Base-by-base conservation (phyloP, 2,329 filamentous ascomycete species). In the Colletotrichum tabaci region DNA sequence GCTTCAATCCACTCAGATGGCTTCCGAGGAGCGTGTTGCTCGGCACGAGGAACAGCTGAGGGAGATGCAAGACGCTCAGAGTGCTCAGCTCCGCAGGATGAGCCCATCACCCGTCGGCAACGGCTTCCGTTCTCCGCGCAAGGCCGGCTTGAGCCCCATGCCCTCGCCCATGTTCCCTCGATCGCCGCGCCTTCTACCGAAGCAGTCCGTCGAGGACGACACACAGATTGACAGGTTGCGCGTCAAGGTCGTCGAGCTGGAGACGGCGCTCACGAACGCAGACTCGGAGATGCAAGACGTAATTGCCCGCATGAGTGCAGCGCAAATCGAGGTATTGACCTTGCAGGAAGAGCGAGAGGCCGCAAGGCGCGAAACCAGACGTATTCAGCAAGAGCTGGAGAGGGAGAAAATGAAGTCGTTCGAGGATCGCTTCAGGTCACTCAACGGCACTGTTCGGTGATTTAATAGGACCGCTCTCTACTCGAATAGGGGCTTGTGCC, bases 31-130 rank as follows among this genome's bases (percentile, higher is more conserved):
- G 60, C 91, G 92, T 49, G 90, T 98, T 68, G 85, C 89, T 53
- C 91, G 91, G 60, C 95, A 98, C 78, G 96, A 98, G 80, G 94
- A 96, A 47, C 95, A 98, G 81, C 88, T 98, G 47, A 85, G 89
- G 21, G 85, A 88, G 26, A 84, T 98, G 66, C 92, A 92, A 75
- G 94, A 97, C 67, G 93, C 90, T 71, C 91, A 96, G 78, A 94
- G 89, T 78, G 86, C 87, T 21, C 93, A 96, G 77, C 88, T 98
- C 42, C 91, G 91, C 75, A 92, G 96, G 16, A 89, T 94, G 77
- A 91, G 91, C 80, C 83, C 88, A 79, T 74, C 74, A 1, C 67
- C 74, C 23, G 61, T 70, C 4, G 78, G 77, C 60, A 70, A 73
- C 53, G 74, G 79, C 68, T 26, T 80, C 74, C 15, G 79, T 79